Base-by-base conservation (phyloP, 352 stramenopile species). In the Phytophthora meadii region DNA sequence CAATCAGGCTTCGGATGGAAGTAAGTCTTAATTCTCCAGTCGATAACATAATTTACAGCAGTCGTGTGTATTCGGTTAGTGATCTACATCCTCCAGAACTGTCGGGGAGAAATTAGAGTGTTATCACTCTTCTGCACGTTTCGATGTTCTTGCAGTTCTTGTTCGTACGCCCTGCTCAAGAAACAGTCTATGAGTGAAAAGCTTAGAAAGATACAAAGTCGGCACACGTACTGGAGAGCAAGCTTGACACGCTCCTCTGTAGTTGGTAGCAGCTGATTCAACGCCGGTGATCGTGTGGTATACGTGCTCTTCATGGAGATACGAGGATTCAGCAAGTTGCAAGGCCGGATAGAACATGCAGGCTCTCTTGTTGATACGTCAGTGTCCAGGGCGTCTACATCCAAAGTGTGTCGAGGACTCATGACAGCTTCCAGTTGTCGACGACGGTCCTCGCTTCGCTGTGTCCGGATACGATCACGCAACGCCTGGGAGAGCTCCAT, bases 401-500 rank as follows among this genome's bases (percentile, higher is more conserved):
- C 56, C 11, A 77, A 39, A 22, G 28, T 54, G 5, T 72, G 64
- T 15, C 79, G 65, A 19, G 76, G 76, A 61, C 72, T 86, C 48
- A 65, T 68, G 9, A 75, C 56, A 59, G 78, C 72, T 52, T 85
- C 69, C 15, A 87, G 55, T 41, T 86, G 73, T 6, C 71, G 71
- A 5, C 65, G 77, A 41, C 76, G 58, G 4, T 81, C 65, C 10
- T 88, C 72, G 36, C 54, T 75, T 14, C 74, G 74, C 40, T 87
- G 74, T 11, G 25, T 42, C 7, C 66, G 55, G 37, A 93, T 86
- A 11, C 74, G 75, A 32, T 89, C 81, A 12, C 84, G 84, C 25
- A 93, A 81, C 14, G 77, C 62, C 59, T 94, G 81, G 3, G 84
- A 87, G 24, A 92, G 69, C 60, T 88, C 68, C 27, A 94, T 82